These are phyloP conservation scores for Leccinum subgranulosum DNA, from an alignment of 768 basidiomycete species.

Conservation along the genomic window DNA sequence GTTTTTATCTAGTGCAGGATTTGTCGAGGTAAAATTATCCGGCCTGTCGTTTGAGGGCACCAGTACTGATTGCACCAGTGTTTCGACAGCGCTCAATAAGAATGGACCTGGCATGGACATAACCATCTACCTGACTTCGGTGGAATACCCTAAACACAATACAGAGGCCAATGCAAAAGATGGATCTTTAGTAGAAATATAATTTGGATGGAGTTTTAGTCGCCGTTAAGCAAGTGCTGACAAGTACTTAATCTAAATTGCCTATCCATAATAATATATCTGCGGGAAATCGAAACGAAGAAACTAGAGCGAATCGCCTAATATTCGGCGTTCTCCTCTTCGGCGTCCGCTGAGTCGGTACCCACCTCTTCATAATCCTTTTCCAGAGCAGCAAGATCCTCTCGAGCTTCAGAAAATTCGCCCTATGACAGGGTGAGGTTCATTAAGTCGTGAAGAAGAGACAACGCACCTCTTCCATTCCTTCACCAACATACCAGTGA, in stretches of 20 bases:
- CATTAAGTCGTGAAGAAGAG: constrained; percentile 1
- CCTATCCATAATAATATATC: constrained; percentile 4
- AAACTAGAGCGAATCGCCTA: constrained; percentile 25
- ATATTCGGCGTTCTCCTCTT: constrained; percentile 58
- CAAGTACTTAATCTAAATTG: constrained; percentile 8
- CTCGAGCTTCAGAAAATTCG: constrained; percentile 97
- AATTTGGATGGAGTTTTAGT: background rate
- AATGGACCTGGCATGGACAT: constrained; percentile 41
- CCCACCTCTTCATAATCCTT: constrained; percentile 93
- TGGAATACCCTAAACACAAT: background rate
- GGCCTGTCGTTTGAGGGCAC: background rate
- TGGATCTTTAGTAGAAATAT: constrained; percentile 3
- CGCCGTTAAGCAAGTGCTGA: constrained; percentile 7
- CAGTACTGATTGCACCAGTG: constrained; percentile 15
- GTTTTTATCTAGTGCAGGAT: constrained; percentile 62
- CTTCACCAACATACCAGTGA: constrained; percentile 97
- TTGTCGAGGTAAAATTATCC: constrained; percentile 53
- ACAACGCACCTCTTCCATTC: constrained; percentile 85
- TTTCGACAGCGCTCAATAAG: constrained; percentile 28
- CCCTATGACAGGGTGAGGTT: constrained; percentile 44
- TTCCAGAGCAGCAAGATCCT: constrained; percentile 96
- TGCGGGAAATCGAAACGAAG: background rate
- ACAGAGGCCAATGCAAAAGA: background rate
- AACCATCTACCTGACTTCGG: constrained; percentile 8
- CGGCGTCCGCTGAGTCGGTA: constrained; percentile 69